Evolutionary conservation across 1,284 basidiomycete species (phyloP), one percentile per base, ranked within the genome.

Genomic region (Boletellus sp.): DNA sequence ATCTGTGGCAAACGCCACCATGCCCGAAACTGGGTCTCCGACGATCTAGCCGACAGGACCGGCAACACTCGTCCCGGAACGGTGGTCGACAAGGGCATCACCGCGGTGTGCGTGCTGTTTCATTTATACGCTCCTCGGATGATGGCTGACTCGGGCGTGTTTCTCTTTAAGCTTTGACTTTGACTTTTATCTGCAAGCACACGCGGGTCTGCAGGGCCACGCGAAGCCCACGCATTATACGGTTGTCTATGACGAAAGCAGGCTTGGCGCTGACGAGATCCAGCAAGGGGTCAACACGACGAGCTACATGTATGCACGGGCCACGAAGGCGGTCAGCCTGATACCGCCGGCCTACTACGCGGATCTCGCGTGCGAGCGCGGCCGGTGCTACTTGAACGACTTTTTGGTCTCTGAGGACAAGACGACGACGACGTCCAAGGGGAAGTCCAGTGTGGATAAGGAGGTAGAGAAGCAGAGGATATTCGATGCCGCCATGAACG

Each of bases 1-100:
- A 81, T 91, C 45, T 91, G 88, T 58, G 87, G 86, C 18, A 92
- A 92, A 66, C 81, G 89, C 0, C 90, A 92, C 61, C 86, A 92
- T 55, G 83, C 82, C 3, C 57, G 82, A 37, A 82, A 85, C 64
- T 86, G 74, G 66, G 75, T 86, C 0, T 79, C 80, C 0, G 66
- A 75, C 0, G 59, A 71, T 6, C 60, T 74, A 40, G 81, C 77
- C 2, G 78, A 81, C 56, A 73, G 65, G 51, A 86, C 85, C 55
- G 86, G 86, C 1, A 91, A 91, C 60, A 87, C 86, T 0, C 75
- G 74, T 4, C 83, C 89, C 0, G 88, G 88, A 2, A 89, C 88
- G 0, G 79, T 91, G 8, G 80, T 88, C 16, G 88, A 91, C 66
- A 78, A 80, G 60, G 88, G 88, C 3, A 71, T 89, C 37, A 88